These are phyloP conservation scores for Parascedosporium putredinis DNA, from an alignment of 2,329 filamentous ascomycete genomes.

Conservation along the genomic window DNA sequence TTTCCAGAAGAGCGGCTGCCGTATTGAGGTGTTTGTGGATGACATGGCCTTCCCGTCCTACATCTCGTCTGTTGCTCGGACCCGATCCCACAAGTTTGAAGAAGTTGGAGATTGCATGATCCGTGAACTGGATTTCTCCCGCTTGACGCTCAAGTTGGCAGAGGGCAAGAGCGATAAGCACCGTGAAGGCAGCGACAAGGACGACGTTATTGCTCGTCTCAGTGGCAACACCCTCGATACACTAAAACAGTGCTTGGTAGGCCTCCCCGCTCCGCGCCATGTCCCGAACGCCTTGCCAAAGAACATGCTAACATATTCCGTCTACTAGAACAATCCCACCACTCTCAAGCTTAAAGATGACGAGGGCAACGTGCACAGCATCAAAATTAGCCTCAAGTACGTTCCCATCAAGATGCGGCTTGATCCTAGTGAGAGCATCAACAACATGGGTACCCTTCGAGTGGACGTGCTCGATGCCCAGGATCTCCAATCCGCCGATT, in stretches of 20 bases:
- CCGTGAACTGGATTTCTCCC: slow-evolving; percentile 93
- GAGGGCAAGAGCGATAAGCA: slow-evolving; percentile 63
- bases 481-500: slow-evolving; percentile 85
- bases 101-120: slow-evolving; percentile 95
- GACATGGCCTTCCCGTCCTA: slow-evolving; percentile 92
- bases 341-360: slow-evolving; percentile 69
- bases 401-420: slow-evolving; percentile 89
- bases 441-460: slow-evolving; percentile 92
- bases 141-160: slow-evolving; percentile 76
- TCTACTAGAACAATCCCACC: slow-evolving; percentile 73
- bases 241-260: slow-evolving; percentile 74
- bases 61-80: slow-evolving; percentile 64
- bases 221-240: slow-evolving; percentile 79
- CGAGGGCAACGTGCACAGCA: slow-evolving; percentile 63
- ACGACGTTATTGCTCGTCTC: slow-evolving; percentile 71
- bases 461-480: slow-evolving; percentile 84
- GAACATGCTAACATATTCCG: neutral
- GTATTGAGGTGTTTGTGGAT: slow-evolving; percentile 84
- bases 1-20: slow-evolving; percentile 62
- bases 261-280: slow-evolving; percentile 19
- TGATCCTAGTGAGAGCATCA: slow-evolving; percentile 92
- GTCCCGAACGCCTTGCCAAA: neutral
- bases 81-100: slow-evolving; percentile 62
- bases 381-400: slow-evolving; percentile 90
- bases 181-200: slow-evolving; percentile 53